A percentile compares a stretch with the other conserved stretches of the same genome.
Evolutionary conservation across 805 yeast species (phyloP).

Genomic region (Kluyveromyces lactis): DNA sequence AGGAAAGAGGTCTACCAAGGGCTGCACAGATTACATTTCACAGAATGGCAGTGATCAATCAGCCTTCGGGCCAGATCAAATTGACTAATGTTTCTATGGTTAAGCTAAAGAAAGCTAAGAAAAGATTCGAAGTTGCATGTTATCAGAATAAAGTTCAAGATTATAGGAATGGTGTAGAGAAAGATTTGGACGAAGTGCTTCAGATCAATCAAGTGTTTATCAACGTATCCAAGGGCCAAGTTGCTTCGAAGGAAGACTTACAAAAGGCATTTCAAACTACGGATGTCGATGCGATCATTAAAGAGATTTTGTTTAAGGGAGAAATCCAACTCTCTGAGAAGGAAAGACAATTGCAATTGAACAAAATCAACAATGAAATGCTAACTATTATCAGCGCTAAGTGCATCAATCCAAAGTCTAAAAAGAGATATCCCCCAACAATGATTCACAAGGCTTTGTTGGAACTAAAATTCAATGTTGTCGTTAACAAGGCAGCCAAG

Average conservation of each 20-base stretch:
- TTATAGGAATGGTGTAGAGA: conserved; percentile 63
- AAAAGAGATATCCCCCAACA: conserved; percentile 88
- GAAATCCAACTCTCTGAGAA: conserved; percentile 92
- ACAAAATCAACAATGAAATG: conserved; percentile 73
- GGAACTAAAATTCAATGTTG: conserved; percentile 71
- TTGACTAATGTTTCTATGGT: conserved; percentile 93
- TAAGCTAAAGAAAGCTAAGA: conserved; percentile 81
- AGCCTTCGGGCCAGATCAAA: conserved; percentile 82
- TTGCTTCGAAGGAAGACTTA: conserved; percentile 82
- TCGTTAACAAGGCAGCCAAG: conserved; percentile 68
- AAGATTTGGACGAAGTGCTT: conserved; percentile 88
- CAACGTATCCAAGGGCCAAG: conserved; percentile 91
- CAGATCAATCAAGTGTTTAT: conserved; percentile 92
- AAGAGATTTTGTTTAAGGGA: conserved; percentile 80
- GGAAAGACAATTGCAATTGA: conserved; percentile 71
- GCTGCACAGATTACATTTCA: too few relatives aligned
- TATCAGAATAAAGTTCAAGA: conserved; percentile 96
- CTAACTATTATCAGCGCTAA: conserved; percentile 77
- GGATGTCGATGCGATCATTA: conserved; percentile 63
- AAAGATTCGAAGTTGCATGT: conserved; percentile 91
- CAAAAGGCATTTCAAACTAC: conserved; percentile 66
- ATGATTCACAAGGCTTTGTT: conserved; percentile 83
- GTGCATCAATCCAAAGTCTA: conserved; percentile 83
- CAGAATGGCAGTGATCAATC: conserved; percentile 43
- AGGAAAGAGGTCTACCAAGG: too few relatives aligned